Conservation (phyloP, 1,284 basidiomycete species). For the Mycocalia duriaeana region DNA sequence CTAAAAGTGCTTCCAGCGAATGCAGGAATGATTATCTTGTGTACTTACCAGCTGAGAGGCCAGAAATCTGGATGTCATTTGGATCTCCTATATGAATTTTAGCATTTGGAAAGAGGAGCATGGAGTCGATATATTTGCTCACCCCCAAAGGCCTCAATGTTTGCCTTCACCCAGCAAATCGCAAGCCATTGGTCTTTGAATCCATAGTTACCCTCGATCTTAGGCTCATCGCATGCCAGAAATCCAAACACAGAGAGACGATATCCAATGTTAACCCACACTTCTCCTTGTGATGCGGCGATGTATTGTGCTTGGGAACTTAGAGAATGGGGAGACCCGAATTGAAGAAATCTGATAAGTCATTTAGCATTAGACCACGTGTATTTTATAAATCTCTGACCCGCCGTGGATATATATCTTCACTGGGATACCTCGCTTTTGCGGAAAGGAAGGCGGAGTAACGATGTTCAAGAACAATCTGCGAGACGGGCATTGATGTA, state of each 20-base stretch:
- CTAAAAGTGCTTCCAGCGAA: slow-evolving; percentile 33
- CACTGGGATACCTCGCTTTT: slow-evolving; percentile 50
- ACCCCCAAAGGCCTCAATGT: slow-evolving; percentile 62
- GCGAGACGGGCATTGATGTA: slow-evolving; percentile 7
- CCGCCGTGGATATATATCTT: slow-evolving; percentile 76
- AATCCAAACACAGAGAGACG: slow-evolving; percentile 73
- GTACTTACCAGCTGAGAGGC: slow-evolving; percentile 61
- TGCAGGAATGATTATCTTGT: background rate
- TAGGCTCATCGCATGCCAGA: slow-evolving; percentile 56
- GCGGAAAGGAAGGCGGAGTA: slow-evolving; percentile 52
- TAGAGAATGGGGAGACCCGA: slow-evolving; percentile 62
- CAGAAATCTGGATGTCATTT: slow-evolving; percentile 54
- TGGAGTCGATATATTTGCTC: slow-evolving; percentile 4
- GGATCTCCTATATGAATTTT: slow-evolving; percentile 40
- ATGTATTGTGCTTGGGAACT: slow-evolving; percentile 62
- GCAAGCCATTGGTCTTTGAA: slow-evolving; percentile 77
- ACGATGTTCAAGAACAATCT: slow-evolving; percentile 71
- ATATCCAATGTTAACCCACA: slow-evolving; percentile 72
- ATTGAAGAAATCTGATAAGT: slow-evolving; percentile 67
- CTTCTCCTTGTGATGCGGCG: slow-evolving; percentile 56
- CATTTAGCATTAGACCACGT: too few relatives aligned
- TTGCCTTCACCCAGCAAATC: slow-evolving; percentile 53
- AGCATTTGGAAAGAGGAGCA: too few relatives aligned
- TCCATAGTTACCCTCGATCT: slow-evolving; percentile 66
- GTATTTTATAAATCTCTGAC: too few relatives aligned